Base-by-base conservation (phyloP, 352 stramenopile genomes). In the Phytophthora tentaculata region DNA sequence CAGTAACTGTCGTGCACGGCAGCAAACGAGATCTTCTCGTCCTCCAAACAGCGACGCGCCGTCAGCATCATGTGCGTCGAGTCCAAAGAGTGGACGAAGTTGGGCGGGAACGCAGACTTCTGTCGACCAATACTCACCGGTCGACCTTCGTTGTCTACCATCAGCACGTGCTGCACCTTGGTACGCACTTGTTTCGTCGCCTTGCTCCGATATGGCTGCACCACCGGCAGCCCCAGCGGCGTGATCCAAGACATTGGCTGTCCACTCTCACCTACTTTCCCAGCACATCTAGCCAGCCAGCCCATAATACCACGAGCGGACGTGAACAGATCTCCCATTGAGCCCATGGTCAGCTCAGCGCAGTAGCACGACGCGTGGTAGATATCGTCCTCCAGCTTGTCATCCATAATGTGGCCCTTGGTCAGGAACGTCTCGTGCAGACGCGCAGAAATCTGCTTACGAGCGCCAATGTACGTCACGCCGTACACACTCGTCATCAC, bases 401-500 rank as follows among this genome's bases (percentile, higher is more conserved):
- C 81, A 35, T 87, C 81, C 75, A 94, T 83, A 52, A 94, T 74
- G 53, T 91, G 75, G 16, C 81, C 86, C 60, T 95, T 89, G 2
- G 85, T 88, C 12, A 96, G 49, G 56, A 96, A 92, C 23, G 83
- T 84, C 61, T 99, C 96, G 74, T 98, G 86, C 45, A 99, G 89
- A 61, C 98, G 97, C 47, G 96, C 95, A 65, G 96, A 90, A 68
- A 99, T 99, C 90, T 99, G 98, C 69, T 98, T 94, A 17, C 96
- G 89, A 13, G 98, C 98, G n/a, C 98, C 98, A 61, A 99, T 98
- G 71, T 98, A 99, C 9, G 98, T 99, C 23, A 99, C 98, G 59
- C 98, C 98, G 69, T 99, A 99, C 28, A 99, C 98, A 62, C 94
- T 99, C 23, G 98, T 99, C 98, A 99, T 99, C 1, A 99, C 98